Base-by-base conservation (phyloP, 371 early-diverging fungal species). In the Mortierella sp. region DNA sequence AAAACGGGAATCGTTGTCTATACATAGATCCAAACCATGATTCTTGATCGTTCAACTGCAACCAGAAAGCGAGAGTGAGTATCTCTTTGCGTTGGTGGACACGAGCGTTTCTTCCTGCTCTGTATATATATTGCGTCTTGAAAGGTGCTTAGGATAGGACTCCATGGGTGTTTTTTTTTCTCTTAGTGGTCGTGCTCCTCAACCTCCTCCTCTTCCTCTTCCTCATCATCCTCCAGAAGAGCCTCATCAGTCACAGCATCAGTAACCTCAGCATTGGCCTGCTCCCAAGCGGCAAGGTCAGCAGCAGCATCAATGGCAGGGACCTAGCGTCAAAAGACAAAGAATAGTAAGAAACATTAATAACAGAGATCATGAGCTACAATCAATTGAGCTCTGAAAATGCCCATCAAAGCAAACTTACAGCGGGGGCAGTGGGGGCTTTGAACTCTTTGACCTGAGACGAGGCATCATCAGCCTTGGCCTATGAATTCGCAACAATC, bases 391-490 rank as follows among this genome's bases (percentile, higher is more conserved):
- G 11, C 21, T 31, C 17, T 19, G 6, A 42, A n/a, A 37, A 9
- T 37, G 24, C 24, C 1, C 1, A 32, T 31, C 12, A n/a, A 15
- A 28, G 12, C 30, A 6, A 14, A 19, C 42, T 64, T 65, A 76
- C 78, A 64, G 56, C 47, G 44, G 78, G 78, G 44, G 70, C 47
- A 44, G 26, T 39, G 44, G 78, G 78, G 53, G 70, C 47, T 70
- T 76, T 76, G 70, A 76, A 76, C 49, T 76, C 78, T 70, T 76
- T 76, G 70, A 70, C 65, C 64, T 75, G 69, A 49, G 78, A 55
- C 32, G 65, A 62, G 56, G 62, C 44, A 46, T 76, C 75, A 60
- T 32, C 56, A 50, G 55, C 65, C 70, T 69, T 69, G 62, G 70
- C 64, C 78, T 76, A 64, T 9, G 37, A 26, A 12, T 8, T 50